phyloP scores from a whole-genome alignment of 129 eudicot genomes.

The Helianthus annuus region HanXRQr2.0-SUNRISE NC_035444.2:5424005-5424504 shows the following conservation, averaged over 20 bases:
- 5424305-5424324: conserved; percentile 28
- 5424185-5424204: too few species aligned
- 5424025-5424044: too few species aligned
- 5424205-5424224: too few species aligned
- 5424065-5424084: too few species aligned
- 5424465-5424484: too few species aligned
- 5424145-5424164: too few species aligned
- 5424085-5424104: too few species aligned
- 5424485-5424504: conserved; percentile 28
- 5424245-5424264: not conserved
- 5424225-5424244: not conserved
- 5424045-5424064: too few species aligned
- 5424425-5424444: conserved; percentile 16
- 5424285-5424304: conserved; percentile 16
- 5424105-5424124: too few species aligned
- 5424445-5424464: not conserved
- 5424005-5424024: too few species aligned
- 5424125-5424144: too few species aligned
- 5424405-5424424: conserved; percentile 31
- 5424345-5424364: conserved; percentile 37
- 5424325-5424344: conserved; percentile 38
- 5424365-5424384: conserved; percentile 32
- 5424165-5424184: too few species aligned
- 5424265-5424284: not conserved
- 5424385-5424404: conserved; percentile 36